Base-by-base conservation (phyloP, 106 monocot species). In the Acorus calamus region DNA sequence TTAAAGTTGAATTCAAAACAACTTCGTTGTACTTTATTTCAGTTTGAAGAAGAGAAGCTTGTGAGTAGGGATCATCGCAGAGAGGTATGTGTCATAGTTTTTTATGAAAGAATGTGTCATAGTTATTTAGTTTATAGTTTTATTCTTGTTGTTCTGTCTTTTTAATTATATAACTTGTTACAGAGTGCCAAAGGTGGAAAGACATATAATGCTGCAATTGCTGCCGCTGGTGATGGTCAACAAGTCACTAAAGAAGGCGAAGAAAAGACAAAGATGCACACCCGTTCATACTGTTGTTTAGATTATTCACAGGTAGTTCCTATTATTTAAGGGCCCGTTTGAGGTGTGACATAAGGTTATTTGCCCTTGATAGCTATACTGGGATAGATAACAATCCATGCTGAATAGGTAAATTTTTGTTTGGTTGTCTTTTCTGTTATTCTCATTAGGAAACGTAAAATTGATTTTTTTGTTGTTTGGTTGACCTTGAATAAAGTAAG, bases 111-210 rank as follows among this genome's bases (percentile, higher is more conserved):
- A 28, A 28, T 28, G 28, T 28, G 28, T 28, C 28, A 28, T 28
- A 28, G 42, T 42, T 52, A 51, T 42, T 41, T 41, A 4, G 9
- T 64, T 52, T 42, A 42, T 59, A 2, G 4, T 70, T 59, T 4
- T 11, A 5, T 60, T 64, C 28, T 28, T 28, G 28, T 28, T 28
- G 28, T 28, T 28, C 28, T 28, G 28, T 28, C 28, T 28, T 28
- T 28, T 28, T 28, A 28, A 28, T 28, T 28, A 28, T 28, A 28
- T 0, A 0, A 28, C 28, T 28, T 28, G 28, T 28, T 76, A 59
- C 85, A 98, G 98, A 83, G 81, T 50, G 98, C 92, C 54, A 98
- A 98, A 76, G 87, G 87, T 67, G 87, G 81, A 60, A 98, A 98
- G 71, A 50, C 85, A 77, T 92, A 73, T 64, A 92, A 76, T 79